Percentiles rank a stretch among this genome's conserved stretches.
Conservation (phyloP, 1,284 basidiomycete species). For the Bondarzewia mesenterica region DNA sequence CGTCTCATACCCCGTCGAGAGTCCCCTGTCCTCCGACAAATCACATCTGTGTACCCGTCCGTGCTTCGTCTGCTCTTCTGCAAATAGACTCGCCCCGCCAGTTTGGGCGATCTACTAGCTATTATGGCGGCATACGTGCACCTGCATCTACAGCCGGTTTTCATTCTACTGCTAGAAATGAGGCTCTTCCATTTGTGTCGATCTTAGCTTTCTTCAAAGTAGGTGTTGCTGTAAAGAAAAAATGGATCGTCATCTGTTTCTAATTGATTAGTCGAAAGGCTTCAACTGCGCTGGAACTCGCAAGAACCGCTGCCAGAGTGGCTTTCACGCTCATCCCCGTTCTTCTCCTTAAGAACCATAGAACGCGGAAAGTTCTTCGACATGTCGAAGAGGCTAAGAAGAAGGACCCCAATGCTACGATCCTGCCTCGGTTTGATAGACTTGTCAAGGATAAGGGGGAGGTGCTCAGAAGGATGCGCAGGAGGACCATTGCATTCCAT, state of each 20-base stretch:
- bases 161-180: conserved; percentile 32
- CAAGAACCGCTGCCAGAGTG: conserved; percentile 57
- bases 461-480: conserved; percentile 40
- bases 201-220: conserved; percentile 45
- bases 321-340: conserved; percentile 67
- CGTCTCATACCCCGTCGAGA: conserved; percentile 1
- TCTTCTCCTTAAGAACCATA: conserved; percentile 48
- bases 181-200: conserved; percentile 27
- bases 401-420: conserved; percentile 29
- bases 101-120: not conserved
- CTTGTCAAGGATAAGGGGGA: conserved; percentile 20
- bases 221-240: no score
- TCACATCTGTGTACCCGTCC: conserved; percentile 1
- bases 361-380: conserved; percentile 41
- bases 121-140: not conserved
- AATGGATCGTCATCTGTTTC: not conserved
- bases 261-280: conserved; percentile 27
- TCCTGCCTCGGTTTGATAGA: conserved; percentile 3
- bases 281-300: conserved; percentile 49
- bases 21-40: not conserved
- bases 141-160: conserved; percentile 19
- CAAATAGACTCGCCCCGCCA: conserved; percentile 3
- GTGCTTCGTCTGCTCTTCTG: conserved; percentile 4
- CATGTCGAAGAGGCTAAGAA: conserved; percentile 42
- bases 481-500: conserved; percentile 43